Percentiles rank a stretch among this genome's conserved stretches.
Evolutionary conservation across 257 asterid species (phyloP).

Genomic region (Solanum sitiens): DNA sequence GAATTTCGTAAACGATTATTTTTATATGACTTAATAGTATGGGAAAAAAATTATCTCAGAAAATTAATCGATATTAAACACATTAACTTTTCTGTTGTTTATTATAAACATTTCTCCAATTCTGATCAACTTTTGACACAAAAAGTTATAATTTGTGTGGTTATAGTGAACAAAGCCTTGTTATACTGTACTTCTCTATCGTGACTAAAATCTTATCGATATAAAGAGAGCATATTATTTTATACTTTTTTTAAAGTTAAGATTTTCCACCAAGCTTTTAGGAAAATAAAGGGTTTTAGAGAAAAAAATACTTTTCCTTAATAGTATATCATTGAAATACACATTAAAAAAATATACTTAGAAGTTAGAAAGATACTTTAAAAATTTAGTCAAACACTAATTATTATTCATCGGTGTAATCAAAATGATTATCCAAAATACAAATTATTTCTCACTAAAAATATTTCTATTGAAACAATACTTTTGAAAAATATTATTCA

Average conservation of each 20-base stretch:
- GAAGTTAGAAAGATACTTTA: too few species aligned
- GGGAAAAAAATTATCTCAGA: not conserved
- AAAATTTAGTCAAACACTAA: not conserved
- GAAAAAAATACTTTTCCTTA: not conserved
- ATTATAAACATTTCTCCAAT: not conserved
- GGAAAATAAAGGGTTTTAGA: not conserved
- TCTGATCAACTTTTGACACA: not conserved
- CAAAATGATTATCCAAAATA: not conserved
- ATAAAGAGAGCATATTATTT: not conserved
- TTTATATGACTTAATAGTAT: not conserved
- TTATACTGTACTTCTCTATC: not conserved
- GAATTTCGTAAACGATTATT: not conserved
- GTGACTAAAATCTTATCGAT: not conserved
- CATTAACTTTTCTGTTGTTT: not conserved
- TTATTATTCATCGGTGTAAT: not conserved
- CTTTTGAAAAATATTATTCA: too few species aligned
- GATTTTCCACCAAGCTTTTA: too few species aligned
- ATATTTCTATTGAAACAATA: too few species aligned
- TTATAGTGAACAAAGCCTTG: not conserved
- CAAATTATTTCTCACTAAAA: not conserved
- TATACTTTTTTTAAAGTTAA: too few species aligned
- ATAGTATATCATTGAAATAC: not conserved
- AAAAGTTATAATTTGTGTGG: not conserved
- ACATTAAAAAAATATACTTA: not conserved
- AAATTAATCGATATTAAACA: not conserved